Evolutionary conservation across 805 yeast genomes (phyloP).

Genomic region (Starmerella geochares): DNA sequence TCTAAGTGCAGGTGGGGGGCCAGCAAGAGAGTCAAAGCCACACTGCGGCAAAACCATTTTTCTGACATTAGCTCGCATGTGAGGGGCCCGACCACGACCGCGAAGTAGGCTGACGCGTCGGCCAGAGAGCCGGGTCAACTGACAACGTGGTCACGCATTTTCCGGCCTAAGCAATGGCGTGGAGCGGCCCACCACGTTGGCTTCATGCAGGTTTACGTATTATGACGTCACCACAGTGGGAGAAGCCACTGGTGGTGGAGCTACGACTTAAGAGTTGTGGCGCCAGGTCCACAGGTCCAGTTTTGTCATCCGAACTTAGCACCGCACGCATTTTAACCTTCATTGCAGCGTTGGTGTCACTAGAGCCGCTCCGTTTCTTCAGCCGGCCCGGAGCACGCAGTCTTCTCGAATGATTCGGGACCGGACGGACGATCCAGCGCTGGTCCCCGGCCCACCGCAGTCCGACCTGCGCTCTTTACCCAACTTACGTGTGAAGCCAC

Average conservation of each 20-base stretch:
- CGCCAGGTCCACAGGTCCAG: not conserved
- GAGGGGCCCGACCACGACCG: not conserved
- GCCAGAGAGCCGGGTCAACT: too few species aligned
- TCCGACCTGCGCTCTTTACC: not conserved
- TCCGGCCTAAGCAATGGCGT: not conserved
- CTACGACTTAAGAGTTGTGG: not conserved
- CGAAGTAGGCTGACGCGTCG: not conserved
- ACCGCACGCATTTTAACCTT: not conserved
- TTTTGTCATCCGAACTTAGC: conserved; percentile 1
- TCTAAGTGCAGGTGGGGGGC: too few species aligned
- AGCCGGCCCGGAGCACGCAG: conserved; percentile 3
- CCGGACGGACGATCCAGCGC: conserved; percentile 4
- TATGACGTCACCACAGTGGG: not conserved
- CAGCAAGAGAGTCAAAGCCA: not conserved
- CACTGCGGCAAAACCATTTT: too few species aligned
- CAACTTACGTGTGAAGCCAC: not conserved
- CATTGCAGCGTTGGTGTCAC: not conserved
- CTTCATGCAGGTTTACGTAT: not conserved
- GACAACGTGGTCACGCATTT: not conserved
- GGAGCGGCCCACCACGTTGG: not conserved
- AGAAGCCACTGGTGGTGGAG: not conserved
- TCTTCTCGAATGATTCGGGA: conserved; percentile 3
- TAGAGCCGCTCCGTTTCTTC: not conserved
- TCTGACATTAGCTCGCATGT: not conserved
- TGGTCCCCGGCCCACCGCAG: not conserved